phyloP scores from a whole-genome alignment of 2,329 filamentous ascomycete genomes.

The Microcyclospora tardicrescens region DNA sequence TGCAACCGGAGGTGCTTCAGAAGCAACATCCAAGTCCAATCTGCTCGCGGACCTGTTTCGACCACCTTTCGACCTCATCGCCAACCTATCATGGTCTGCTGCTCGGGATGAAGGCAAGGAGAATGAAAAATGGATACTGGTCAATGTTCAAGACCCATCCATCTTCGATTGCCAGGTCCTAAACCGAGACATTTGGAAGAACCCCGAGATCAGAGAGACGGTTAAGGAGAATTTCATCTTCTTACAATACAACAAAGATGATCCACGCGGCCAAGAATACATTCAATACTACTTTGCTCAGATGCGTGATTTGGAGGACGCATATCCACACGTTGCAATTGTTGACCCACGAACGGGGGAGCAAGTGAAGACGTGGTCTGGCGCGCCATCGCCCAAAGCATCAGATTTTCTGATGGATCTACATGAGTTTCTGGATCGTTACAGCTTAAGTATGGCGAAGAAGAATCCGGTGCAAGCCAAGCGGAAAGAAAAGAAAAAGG shows the following conservation, averaged over 20 bases:
- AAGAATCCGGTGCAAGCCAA: constrained; percentile 84
- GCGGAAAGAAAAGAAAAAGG: constrained; percentile 53
- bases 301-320: constrained; percentile 65
- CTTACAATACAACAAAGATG: constrained; percentile 82
- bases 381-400: constrained; percentile 61
- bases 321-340: constrained; percentile 92
- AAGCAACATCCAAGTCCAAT: constrained; percentile 55
- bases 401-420: constrained; percentile 81
- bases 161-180: constrained; percentile 90
- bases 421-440: constrained; percentile 92
- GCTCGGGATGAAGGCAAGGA: constrained; percentile 78
- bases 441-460: constrained; percentile 74
- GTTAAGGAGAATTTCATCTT: constrained; percentile 91
- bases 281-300: constrained; percentile 76
- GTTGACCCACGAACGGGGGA: constrained; percentile 92
- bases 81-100: constrained; percentile 61
- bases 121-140: constrained; percentile 82
- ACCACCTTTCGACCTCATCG: constrained; percentile 84
- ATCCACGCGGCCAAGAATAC: constrained; percentile 65
- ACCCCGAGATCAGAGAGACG: constrained; percentile 62
- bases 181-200: constrained; percentile 94
- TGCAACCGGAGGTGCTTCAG: constrained; percentile 53
- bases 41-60: constrained; percentile 84
- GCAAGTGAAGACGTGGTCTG: constrained; percentile 93
- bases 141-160: constrained; percentile 87